phyloP scores from a whole-genome alignment of 2,329 filamentous ascomycete species.

The Neospermospora avenae region DNA sequence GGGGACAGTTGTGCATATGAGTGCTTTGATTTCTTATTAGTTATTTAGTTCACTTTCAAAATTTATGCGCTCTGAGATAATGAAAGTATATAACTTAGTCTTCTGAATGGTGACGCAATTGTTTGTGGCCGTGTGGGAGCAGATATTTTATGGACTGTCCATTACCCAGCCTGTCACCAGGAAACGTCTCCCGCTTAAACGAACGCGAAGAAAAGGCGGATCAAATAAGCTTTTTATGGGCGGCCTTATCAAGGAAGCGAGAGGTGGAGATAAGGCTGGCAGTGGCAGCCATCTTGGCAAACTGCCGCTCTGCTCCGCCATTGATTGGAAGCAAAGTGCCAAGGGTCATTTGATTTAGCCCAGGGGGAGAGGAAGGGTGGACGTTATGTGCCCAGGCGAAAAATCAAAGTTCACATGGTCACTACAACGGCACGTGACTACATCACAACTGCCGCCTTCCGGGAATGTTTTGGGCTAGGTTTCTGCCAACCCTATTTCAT shows the following conservation, averaged over 20 bases:
- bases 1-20: no score
- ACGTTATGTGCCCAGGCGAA: neutral
- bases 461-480: neutral
- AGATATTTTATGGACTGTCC: no score
- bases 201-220: neutral
- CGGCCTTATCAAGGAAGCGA: neutral
- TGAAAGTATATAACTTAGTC: neutral
- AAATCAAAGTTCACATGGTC: neutral
- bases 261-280: neutral
- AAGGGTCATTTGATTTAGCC: neutral
- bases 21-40: no score
- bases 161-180: neutral
- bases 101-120: neutral
- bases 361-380: neutral
- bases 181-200: neutral
- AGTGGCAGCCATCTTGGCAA: neutral
- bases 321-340: neutral
- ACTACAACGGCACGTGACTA: neutral
- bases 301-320: neutral
- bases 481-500: conserved; percentile 1
- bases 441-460: neutral
- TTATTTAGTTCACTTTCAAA: no score
- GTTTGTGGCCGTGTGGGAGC: neutral
- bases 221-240: neutral
- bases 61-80: neutral